Percentiles rank a stretch among this genome's conserved stretches.
Conservation (phyloP, 176 grass and related monocot genomes). For the Pharus latifolius region DNA sequence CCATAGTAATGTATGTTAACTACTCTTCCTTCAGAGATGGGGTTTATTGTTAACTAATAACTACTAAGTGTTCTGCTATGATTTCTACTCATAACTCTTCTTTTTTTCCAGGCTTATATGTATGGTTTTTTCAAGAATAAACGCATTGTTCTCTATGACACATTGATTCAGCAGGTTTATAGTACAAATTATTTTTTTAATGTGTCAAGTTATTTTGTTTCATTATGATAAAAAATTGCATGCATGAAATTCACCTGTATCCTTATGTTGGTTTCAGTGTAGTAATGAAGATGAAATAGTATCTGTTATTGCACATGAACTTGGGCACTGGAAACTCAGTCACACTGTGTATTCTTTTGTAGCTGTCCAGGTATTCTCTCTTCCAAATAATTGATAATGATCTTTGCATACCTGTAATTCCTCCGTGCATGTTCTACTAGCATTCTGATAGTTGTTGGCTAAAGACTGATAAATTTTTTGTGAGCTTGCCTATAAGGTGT, state of each 20-base stretch:
- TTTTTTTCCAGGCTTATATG: slow-evolving; percentile 95
- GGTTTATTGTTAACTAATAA: not conserved
- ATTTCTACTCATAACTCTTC: slow-evolving; percentile 22
- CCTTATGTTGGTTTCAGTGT: slow-evolving; percentile 48
- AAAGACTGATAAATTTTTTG: not conserved
- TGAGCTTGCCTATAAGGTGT: slow-evolving; percentile 3
- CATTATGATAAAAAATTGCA: not conserved
- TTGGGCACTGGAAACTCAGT: slow-evolving; percentile 99
- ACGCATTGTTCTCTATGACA: slow-evolving; percentile 97
- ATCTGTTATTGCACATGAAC: slow-evolving; percentile 97
- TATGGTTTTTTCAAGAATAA: slow-evolving; percentile 99
- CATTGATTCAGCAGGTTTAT: slow-evolving; percentile 93
- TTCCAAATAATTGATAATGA: slow-evolving; percentile 5
- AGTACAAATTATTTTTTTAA: not conserved
- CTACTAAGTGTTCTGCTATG: not conserved
- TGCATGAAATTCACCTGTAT: not conserved
- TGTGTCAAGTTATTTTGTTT: not conserved
- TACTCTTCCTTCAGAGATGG: not conserved
- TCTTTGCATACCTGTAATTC: not conserved
- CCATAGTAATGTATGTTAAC: slow-evolving; percentile 85
- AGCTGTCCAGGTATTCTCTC: slow-evolving; percentile 72
- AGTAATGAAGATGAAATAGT: slow-evolving; percentile 88
- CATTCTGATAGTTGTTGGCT: slow-evolving; percentile 10
- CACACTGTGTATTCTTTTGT: slow-evolving; percentile 89
- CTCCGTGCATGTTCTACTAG: not conserved